phyloP scores from a whole-genome alignment of 257 asterid species.

The Thymus mandschuricus region DNA sequence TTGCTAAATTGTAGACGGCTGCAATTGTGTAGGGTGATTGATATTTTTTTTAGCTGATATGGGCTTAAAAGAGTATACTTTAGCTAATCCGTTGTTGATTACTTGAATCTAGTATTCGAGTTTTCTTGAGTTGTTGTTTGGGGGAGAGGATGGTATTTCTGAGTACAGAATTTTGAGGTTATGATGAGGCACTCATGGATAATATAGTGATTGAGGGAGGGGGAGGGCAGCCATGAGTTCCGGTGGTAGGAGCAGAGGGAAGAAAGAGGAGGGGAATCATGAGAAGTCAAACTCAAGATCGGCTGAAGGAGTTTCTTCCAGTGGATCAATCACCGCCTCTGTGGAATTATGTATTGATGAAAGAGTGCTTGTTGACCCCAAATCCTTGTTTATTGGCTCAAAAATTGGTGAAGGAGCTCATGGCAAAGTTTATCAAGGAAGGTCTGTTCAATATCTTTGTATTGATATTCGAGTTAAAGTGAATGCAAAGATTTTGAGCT shows the following conservation, averaged over 20 bases:
- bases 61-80: conserved; percentile 30
- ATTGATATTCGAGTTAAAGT: conserved; percentile 9
- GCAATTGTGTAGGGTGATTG: conserved; percentile 33
- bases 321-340: conserved; percentile 53
- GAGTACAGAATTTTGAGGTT: conserved; percentile 32
- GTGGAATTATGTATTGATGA: conserved; percentile 58
- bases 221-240: conserved; percentile 67
- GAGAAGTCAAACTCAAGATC: conserved; percentile 48
- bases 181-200: conserved; percentile 59
- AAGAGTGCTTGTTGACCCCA: conserved; percentile 86
- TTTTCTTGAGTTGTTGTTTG: conserved; percentile 33
- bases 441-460: conserved; percentile 48
- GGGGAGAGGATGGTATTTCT: conserved; percentile 27
- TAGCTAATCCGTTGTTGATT: conserved; percentile 19
- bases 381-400: conserved; percentile 73
- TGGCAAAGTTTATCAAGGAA: conserved; percentile 96
- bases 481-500: neutral
- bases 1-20: conserved; percentile 25
- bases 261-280: conserved; percentile 47
- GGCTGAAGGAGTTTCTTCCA: conserved; percentile 53
- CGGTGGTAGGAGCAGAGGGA: conserved; percentile 58
- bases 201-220: conserved; percentile 40
- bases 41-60: conserved; percentile 17
- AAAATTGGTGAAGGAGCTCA: conserved; percentile 99
- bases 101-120: conserved; percentile 26